Evolutionary conservation across 2,329 filamentous ascomycete genomes (phyloP).

Genomic region (Nakataea oryzae): DNA sequence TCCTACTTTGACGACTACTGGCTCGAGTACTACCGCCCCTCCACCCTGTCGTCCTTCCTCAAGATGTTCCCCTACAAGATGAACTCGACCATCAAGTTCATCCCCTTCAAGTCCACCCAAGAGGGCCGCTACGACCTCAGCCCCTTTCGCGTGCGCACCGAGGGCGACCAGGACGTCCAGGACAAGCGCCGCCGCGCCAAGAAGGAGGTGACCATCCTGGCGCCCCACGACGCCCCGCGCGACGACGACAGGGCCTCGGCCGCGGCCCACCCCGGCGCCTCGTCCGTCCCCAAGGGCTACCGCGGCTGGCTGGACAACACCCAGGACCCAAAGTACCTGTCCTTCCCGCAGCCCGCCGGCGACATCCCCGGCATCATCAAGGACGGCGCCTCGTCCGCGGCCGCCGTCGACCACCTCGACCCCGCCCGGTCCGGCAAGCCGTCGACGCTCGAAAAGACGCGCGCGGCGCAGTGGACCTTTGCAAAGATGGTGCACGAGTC

Average conservation of each 20-base stretch:
- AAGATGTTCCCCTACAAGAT: slow-evolving; percentile 92
- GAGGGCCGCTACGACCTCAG: slow-evolving; percentile 74
- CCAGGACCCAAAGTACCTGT: slow-evolving; percentile 18
- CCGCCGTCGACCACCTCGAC: slow-evolving; percentile 4
- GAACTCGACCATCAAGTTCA: slow-evolving; percentile 78
- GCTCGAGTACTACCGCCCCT: slow-evolving; percentile 90
- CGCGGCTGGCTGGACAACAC: slow-evolving; percentile 11
- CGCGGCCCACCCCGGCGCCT: slow-evolving; percentile 5
- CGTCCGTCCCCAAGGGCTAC: slow-evolving; percentile 1
- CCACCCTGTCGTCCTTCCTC: slow-evolving; percentile 75
- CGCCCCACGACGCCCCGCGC: slow-evolving; percentile 35
- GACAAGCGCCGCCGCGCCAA: slow-evolving; percentile 46
- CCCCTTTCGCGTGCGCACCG: slow-evolving; percentile 72
- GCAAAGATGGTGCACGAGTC: slow-evolving; percentile 78
- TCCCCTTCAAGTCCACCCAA: slow-evolving; percentile 62
- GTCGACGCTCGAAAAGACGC: slow-evolving; percentile 62
- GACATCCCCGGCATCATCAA: slow-evolving; percentile 43
- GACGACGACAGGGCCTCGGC: slow-evolving; percentile 31
- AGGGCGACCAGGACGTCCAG: slow-evolving; percentile 37
- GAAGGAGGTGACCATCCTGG: slow-evolving; percentile 62
- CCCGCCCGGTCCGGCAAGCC: slow-evolving; percentile 26
- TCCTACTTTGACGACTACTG: slow-evolving; percentile 84
- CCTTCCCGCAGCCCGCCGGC: slow-evolving; percentile 4
- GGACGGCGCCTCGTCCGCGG: slow-evolving; percentile 19
- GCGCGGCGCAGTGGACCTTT: slow-evolving; percentile 80